phyloP scores from a whole-genome alignment of 495 filamentous ascomycete genomes.

The Xylaria venustula region DNA sequence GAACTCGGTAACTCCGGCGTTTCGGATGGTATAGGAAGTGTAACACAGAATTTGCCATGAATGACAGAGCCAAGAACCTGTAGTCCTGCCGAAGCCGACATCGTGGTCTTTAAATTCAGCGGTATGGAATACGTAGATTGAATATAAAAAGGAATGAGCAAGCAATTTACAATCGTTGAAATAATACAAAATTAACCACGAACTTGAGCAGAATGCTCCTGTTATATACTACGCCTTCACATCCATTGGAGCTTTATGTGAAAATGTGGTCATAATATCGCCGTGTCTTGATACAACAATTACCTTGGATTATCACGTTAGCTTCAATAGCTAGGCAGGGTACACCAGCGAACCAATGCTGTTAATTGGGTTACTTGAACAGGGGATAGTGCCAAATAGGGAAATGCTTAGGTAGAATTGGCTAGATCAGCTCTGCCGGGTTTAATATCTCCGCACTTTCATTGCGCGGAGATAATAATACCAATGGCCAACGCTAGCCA shows the following conservation, averaged over 20 bases:
- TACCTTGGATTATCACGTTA: no score
- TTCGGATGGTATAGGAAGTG: background rate
- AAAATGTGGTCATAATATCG: background rate
- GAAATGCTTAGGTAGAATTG: background rate
- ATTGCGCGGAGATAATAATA: background rate
- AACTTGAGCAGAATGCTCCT: background rate
- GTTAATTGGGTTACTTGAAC: background rate
- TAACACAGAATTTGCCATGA: slow-evolving; percentile 4
- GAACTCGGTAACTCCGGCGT: slow-evolving; percentile 1
- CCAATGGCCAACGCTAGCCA: background rate
- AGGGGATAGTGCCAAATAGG: background rate
- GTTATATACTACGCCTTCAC: background rate
- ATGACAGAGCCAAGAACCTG: background rate
- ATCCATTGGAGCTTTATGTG: no score
- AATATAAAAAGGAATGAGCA: background rate
- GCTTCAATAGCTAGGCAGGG: background rate
- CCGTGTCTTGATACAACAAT: background rate
- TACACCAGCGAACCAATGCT: background rate
- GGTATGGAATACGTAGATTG: background rate
- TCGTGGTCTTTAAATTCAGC: background rate
- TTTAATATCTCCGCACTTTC: slow-evolving; percentile 3
- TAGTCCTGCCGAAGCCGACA: background rate
- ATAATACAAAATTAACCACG: background rate
- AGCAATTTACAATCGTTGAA: background rate
- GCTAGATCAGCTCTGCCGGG: background rate